Base-by-base conservation (phyloP, 495 filamentous ascomycete genomes). In the Penicillium angulare region DNA sequence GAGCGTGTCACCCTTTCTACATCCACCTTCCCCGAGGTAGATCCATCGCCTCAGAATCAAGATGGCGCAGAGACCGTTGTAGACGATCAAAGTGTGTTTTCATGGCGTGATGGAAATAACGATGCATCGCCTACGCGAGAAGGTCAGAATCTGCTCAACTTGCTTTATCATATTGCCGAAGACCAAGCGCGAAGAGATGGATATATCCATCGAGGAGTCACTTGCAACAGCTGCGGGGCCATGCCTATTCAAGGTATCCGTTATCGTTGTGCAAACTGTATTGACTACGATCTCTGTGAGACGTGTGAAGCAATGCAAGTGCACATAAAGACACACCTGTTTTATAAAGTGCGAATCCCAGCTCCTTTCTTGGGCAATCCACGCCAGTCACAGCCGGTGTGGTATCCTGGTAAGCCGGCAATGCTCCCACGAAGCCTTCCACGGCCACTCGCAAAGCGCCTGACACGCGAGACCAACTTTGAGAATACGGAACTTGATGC, bases 201-300 rank as follows among this genome's bases (percentile, higher is more conserved):
- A 13, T 95, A 92, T 62, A 87, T 96, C 22, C 93, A 99, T 63
- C 86, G 93, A 3, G 91, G 95, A n/a, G 89, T 95, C 43, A 85
- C 81, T 26, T 99, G 93, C 68, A 95, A 97, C 67, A 84, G 81
- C 49, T 98, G 93, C 57, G 84, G 85, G 27, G 79, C 83, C 48
- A 79, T 87, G 49, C 93, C 93, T 7, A 97, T 98, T 36, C 86
- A 89, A 36, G 93, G 93, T 1, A 89, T 93, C 50, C 79, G 92
- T 61, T 96, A 96, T 67, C 83, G 89, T 49, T 97, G 92, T 64
- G 83, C 88, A 46, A 97, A 96, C 69, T 97, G 92, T 61, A 80
- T 85, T 50, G 92, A 97, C 62, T 97, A 88, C 52, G 92, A 97
- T 64, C 82, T 92, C 15, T 96, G 89, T 69, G 89, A 95, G 66